Conservation (phyloP, 169 alveolate species). For the Eimeria acervulina region DNA sequence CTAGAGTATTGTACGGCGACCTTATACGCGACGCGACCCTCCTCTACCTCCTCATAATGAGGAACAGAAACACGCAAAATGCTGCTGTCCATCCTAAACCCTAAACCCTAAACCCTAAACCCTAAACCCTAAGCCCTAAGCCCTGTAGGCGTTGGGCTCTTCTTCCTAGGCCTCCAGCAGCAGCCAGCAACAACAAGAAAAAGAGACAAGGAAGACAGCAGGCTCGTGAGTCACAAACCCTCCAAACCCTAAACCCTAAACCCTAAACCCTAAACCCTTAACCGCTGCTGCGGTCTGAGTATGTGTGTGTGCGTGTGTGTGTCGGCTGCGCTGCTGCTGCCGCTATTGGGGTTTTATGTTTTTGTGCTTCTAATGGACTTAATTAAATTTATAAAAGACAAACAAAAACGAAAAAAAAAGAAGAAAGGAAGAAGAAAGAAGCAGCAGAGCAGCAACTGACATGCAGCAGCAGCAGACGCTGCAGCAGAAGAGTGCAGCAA, state of each 20-base stretch:
- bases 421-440: too few species aligned
- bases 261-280: slow-evolving; percentile 7
- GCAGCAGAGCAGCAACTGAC: too few species aligned
- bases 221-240: neutral
- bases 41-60: slow-evolving; percentile 54
- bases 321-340: neutral
- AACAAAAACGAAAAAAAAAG: too few species aligned
- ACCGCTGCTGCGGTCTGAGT: neutral
- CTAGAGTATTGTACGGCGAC: slow-evolving; percentile 58
- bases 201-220: neutral
- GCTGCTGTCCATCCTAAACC: slow-evolving; percentile 71
- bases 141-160: too few species aligned
- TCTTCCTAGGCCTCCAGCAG: too few species aligned
- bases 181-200: neutral
- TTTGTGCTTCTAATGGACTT: neutral
- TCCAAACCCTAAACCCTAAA: slow-evolving; percentile 30
- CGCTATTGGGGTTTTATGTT: neutral
- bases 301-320: too few species aligned
- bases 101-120: slow-evolving; percentile 32
- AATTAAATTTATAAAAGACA: too few species aligned
- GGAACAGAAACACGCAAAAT: slow-evolving; percentile 60
- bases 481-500: too few species aligned
- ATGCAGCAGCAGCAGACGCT: too few species aligned
- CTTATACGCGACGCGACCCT: slow-evolving; percentile 54
- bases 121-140: slow-evolving; percentile 25